Evolutionary conservation across 75 land plant genomes (phyloP), one percentile per base, ranked within the genome.

Genomic region (Cryptomeria japonica): DNA sequence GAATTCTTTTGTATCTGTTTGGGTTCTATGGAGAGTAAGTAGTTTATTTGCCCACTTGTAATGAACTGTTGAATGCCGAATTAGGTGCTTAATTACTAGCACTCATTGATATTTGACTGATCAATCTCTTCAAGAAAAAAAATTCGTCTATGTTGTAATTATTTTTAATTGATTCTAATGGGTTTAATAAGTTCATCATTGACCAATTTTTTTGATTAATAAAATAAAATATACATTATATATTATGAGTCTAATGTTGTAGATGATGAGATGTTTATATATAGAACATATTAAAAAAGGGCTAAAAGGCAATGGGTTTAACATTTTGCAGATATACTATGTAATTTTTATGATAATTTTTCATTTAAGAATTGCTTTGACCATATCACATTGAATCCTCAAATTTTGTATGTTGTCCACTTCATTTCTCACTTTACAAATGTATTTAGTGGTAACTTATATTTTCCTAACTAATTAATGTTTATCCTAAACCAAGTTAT

Each of bases 1-100:
- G 44, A 42, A 42, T 3, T 42, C 44, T 42, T 42, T 42, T 42
- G 44, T 42, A 42, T 42, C 44, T 3, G 3, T 42, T 42, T 42
- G 44, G 44, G 44, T 42, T 42, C 44, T 42, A 42, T 42, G 3
- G 44, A 42, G 44, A 3, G 44, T 42, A 42, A 42, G 97, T 91
- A 53, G 0, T 36, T 7, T 53, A 15, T 14, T 84, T 46, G 0
- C 18, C 9, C 58, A 46, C 18, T 85, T 19, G 32, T 0, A 53
- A 3, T 84, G n/a, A 51, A 80, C 42, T 53, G 14, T 31, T 84
- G 51, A 6, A 2, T 80, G 4, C 37, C 37, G 41, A 38, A 38
- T n/a, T 38, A 6, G 31, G 37, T 80, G 6, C 13, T 1, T 80
- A 15, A 5, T 70, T 70, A 70, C 32, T 70, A 5, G 22, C n/a